These are phyloP conservation scores for Dipodascopsis tothii DNA, from an alignment of 805 yeast genomes.

Conservation along the genomic window DNA sequence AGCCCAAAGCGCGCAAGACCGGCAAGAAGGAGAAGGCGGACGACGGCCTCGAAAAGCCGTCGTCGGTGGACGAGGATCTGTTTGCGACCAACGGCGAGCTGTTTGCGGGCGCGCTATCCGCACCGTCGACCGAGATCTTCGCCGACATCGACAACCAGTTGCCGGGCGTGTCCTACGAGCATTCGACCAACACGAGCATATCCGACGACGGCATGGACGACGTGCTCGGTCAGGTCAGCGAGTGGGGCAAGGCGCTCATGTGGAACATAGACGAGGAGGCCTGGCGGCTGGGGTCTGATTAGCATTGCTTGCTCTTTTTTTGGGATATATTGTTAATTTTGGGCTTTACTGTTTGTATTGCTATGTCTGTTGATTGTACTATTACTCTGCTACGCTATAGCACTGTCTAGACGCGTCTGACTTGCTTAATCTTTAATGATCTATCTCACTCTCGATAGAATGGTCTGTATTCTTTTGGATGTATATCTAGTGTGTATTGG, in stretches of 20 bases:
- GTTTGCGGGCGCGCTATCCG: not conserved
- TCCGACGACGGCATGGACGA: not conserved
- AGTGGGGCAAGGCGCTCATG: slow-evolving; percentile 9
- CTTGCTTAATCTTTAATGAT: too few species aligned
- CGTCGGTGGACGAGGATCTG: not conserved
- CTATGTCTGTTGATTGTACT: too few species aligned
- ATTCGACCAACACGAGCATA: not conserved
- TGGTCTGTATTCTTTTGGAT: too few species aligned
- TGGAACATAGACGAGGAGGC: slow-evolving; percentile 13
- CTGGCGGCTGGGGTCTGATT: slow-evolving; percentile 3
- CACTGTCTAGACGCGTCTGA: too few species aligned
- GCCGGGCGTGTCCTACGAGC: not conserved
- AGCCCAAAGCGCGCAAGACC: not conserved
- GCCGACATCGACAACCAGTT: not conserved
- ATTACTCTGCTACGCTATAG: too few species aligned
- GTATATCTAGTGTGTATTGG: too few species aligned
- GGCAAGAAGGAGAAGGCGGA: not conserved
- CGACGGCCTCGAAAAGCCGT: not conserved
- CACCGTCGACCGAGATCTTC: not conserved
- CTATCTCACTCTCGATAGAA: too few species aligned
- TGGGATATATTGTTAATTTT: not conserved
- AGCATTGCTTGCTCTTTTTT: not conserved
- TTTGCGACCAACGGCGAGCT: not conserved
- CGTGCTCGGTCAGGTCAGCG: slow-evolving; percentile 4
- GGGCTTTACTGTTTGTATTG: too few species aligned